A percentile compares a stretch with the other conserved stretches of the same genome.
phyloP scores from a whole-genome alignment of 441 rosid genomes.

The Raphanus hybrid region DNA sequence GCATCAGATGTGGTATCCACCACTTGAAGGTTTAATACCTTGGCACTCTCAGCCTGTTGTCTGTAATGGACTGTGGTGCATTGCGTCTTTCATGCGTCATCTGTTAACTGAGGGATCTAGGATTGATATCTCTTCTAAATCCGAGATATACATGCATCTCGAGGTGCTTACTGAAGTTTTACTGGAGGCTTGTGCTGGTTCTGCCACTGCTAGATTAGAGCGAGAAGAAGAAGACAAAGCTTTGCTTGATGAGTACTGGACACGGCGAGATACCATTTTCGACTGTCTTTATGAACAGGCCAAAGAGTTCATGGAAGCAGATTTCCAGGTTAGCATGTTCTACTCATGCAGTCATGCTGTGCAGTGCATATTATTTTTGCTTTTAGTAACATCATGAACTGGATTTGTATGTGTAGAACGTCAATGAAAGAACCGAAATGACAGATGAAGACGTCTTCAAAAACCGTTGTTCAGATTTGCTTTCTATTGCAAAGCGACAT shows the following conservation, averaged over 20 bases:
- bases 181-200: constrained; percentile 74
- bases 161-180: constrained; percentile 74
- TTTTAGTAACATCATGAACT: constrained; percentile 13
- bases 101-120: constrained; percentile 63
- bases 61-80: constrained; percentile 82
- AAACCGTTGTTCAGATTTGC: constrained; percentile 73
- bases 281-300: constrained; percentile 73
- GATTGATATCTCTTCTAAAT: constrained; percentile 63
- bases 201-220: constrained; percentile 74
- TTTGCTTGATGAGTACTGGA: constrained; percentile 80
- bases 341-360: constrained; percentile 1
- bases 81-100: constrained; percentile 76
- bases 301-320: constrained; percentile 56
- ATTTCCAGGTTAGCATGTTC: constrained; percentile 56
- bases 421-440: constrained; percentile 48
- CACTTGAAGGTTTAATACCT: constrained; percentile 84
- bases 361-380: constrained; percentile 7
- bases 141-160: constrained; percentile 63
- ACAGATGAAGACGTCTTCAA: constrained; percentile 54
- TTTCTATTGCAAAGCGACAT: constrained; percentile 77
- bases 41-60: constrained; percentile 76
- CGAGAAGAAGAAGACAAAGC: constrained; percentile 75
- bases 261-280: constrained; percentile 74
- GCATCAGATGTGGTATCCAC: constrained; percentile 92
- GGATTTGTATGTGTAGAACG: constrained; percentile 54